phyloP scores from a whole-genome alignment of 352 stramenopile species.

The Blastocystis sp. region DNA sequence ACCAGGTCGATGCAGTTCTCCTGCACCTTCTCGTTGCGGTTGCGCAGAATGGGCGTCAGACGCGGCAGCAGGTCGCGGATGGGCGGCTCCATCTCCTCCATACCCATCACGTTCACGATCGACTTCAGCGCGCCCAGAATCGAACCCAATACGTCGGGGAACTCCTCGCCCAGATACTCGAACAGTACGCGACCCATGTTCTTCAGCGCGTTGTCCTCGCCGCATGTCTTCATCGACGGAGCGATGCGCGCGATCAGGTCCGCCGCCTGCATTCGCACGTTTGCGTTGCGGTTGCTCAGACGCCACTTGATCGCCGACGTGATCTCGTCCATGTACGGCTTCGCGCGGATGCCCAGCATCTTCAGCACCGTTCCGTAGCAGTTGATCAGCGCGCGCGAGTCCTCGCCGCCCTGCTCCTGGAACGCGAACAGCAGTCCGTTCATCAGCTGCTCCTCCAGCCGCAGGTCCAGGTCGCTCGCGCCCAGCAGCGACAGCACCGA shows the following conservation, averaged over 20 bases:
- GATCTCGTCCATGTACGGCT: slow-evolving; percentile 96
- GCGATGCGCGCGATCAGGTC: slow-evolving; percentile 94
- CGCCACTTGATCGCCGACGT: slow-evolving; percentile 96
- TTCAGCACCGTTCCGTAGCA: slow-evolving; percentile 95
- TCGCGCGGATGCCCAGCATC: slow-evolving; percentile 84
- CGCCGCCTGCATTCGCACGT: slow-evolving; percentile 94
- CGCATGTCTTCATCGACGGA: slow-evolving; percentile 93
- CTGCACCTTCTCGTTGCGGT: slow-evolving; percentile 96
- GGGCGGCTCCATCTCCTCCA: slow-evolving; percentile 96
- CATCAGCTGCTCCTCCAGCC: slow-evolving; percentile 95
- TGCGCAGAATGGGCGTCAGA: slow-evolving; percentile 94
- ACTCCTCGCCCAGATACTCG: slow-evolving; percentile 98
- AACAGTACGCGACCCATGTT: slow-evolving; percentile 96
- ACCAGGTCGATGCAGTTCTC: slow-evolving; percentile 97
- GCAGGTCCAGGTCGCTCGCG: slow-evolving; percentile 83
- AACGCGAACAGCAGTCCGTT: slow-evolving; percentile 98
- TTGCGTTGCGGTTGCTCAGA: slow-evolving; percentile 94
- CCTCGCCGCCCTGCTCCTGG: slow-evolving; percentile 79
- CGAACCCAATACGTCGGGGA: slow-evolving; percentile 91
- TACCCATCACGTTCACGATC: slow-evolving; percentile 98
- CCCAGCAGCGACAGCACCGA: slow-evolving; percentile 94
- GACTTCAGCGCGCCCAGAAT: slow-evolving; percentile 92
- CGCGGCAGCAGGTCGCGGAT: slow-evolving; percentile 95
- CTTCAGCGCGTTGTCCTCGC: slow-evolving; percentile 93
- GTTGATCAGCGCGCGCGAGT: slow-evolving; percentile 83